Percentiles rank a stretch among this genome's conserved stretches.
Evolutionary conservation across 345 rosid genomes (phyloP).

Genomic region (Populus ilicifolia): DNA sequence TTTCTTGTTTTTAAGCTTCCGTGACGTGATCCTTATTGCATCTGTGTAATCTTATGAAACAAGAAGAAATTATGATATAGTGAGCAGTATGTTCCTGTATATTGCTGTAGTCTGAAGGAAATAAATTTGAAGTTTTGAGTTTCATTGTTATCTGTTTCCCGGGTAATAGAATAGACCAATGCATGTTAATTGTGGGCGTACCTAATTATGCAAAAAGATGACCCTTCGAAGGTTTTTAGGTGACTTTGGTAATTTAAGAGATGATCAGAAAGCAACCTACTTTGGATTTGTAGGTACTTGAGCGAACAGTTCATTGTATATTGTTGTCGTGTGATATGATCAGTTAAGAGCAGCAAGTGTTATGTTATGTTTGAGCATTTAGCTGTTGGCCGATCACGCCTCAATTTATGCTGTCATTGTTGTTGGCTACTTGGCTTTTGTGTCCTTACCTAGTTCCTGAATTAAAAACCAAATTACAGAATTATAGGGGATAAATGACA

Average conservation of each 20-base stretch:
- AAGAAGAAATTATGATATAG: background rate
- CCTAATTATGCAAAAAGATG: background rate
- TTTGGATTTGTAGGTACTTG: background rate
- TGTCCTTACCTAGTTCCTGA: background rate
- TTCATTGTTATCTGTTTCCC: background rate
- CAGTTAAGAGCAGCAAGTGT: background rate
- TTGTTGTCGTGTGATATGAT: background rate
- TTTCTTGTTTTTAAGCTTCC: too few relatives aligned
- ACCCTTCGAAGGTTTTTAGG: background rate
- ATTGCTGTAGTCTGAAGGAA: background rate
- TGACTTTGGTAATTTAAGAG: background rate
- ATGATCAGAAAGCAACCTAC: background rate
- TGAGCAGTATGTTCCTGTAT: background rate
- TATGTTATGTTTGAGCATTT: background rate
- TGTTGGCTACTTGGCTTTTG: background rate
- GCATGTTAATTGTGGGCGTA: background rate
- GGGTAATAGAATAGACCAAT: background rate
- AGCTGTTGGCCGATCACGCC: background rate
- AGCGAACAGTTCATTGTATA: background rate
- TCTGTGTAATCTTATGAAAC: background rate
- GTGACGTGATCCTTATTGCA: background rate
- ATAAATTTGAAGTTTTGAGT: background rate
- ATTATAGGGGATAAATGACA: too few relatives aligned
- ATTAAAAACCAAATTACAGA: background rate
- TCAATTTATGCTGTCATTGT: background rate